Evolutionary conservation across 2,329 filamentous ascomycete species (phyloP), one percentile per base, ranked within the genome.

Genomic region (Epichloe sylvatica): DNA sequence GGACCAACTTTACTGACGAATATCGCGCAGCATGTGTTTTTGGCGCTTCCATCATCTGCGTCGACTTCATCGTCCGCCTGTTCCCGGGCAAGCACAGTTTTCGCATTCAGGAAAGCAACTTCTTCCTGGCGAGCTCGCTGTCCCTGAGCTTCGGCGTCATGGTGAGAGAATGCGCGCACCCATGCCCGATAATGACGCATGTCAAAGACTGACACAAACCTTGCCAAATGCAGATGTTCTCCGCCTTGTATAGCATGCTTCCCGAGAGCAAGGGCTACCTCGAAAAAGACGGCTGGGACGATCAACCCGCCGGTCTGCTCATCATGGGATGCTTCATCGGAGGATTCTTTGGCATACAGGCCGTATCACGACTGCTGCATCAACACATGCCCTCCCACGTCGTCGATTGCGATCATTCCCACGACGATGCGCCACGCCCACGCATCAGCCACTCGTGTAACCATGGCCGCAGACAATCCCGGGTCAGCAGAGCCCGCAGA

Each of bases 71-170:
- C 49, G 72, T 94, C 46, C 81, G 82, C 51, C 73, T 76, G 47
- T 71, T 95, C 46, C 85, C 87, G 3, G 78, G 83, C 47, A 81
- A 84, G 66, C 79, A 75, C 59, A 75, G 82, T 62, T 98, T 97
- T 65, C 79, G 81, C 58, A 94, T 98, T 56, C 81, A 94, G 62
- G 85, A 94, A 54, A 96, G 86, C 68, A 91, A 86, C 70, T 74
- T 74, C 21, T 98, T 98, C 63, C 74, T 96, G 4, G 90, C 90
- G 1, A 81, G 82, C 21, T 96, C 91, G 0, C 69, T 97, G 53
- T 95, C 90, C 66, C 69, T 98, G 55, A 96, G 89, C 64, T 95
- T 95, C 57, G 91, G 92, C 41, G 90, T 97, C 43, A 94, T 98
- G 89, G 90, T 95, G 66, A 51, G 49, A 21, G 45, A 21, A 37